phyloP scores from a whole-genome alignment of 2,329 filamentous ascomycete species.

The Escovopsis sp. region DNA sequence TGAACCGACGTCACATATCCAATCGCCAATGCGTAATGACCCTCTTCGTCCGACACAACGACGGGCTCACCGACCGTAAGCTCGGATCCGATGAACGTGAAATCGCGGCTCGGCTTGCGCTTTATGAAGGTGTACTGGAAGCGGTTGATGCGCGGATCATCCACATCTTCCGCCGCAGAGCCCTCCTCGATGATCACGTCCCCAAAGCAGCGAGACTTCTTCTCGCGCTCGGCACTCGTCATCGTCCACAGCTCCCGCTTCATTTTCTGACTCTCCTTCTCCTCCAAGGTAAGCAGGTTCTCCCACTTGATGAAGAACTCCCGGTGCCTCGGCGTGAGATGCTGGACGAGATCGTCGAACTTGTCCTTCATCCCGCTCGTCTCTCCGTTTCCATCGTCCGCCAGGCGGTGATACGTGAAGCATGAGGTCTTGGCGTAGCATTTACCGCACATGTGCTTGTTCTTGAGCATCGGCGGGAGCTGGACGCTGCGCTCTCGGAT shows the following conservation, averaged over 20 bases:
- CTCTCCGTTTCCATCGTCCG: conserved; percentile 69
- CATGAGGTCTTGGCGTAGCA: conserved; percentile 88
- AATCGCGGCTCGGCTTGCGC: conserved; percentile 39
- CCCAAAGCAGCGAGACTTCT: conserved; percentile 76
- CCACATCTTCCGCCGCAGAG: conserved; percentile 52
- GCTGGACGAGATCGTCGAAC: conserved; percentile 66
- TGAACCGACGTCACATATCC: conserved; percentile 73
- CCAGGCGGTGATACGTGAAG: conserved; percentile 84
- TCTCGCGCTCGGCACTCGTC: conserved; percentile 76
- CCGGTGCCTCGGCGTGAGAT: conserved; percentile 59
- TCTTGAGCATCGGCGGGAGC: conserved; percentile 74
- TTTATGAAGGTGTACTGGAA: conserved; percentile 79
- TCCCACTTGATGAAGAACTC: conserved; percentile 95
- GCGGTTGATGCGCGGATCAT: conserved; percentile 73
- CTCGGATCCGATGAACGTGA: conserved; percentile 86
- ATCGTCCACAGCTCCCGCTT: conserved; percentile 92
- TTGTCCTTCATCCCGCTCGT: conserved; percentile 66
- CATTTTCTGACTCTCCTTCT: conserved; percentile 75
- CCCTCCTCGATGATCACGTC: conserved; percentile 72
- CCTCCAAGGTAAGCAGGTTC: conserved; percentile 79
- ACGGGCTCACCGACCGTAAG: conserved; percentile 77
- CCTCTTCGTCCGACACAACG: conserved; percentile 89
- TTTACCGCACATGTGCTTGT: conserved; percentile 62
- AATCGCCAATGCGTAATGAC: conserved; percentile 87
- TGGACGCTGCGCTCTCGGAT: conserved; percentile 65